These are phyloP conservation scores for Yarrowia phangngaensis DNA, from an alignment of 805 yeast genomes.

Conservation along the genomic window DNA sequence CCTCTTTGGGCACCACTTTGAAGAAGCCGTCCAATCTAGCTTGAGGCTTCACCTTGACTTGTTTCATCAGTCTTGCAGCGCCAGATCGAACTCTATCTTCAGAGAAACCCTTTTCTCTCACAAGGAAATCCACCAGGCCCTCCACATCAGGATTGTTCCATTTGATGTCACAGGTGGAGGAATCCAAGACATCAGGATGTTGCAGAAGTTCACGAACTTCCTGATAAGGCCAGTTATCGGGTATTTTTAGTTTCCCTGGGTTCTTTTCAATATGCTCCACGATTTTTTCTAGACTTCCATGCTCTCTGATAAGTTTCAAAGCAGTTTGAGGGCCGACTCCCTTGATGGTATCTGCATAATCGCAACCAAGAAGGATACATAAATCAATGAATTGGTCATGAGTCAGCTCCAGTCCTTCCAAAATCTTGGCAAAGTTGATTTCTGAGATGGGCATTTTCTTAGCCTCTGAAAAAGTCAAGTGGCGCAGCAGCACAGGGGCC, in stretches of 20 bases:
- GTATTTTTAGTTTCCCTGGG: conserved; percentile 68
- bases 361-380: conserved; percentile 93
- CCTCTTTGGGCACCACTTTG: conserved; percentile 53
- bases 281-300: conserved; percentile 73
- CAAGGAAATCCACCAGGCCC: conserved; percentile 78
- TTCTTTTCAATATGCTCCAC: conserved; percentile 54
- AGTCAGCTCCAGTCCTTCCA: conserved; percentile 74
- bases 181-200: conserved; percentile 71
- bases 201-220: conserved; percentile 82
- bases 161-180: conserved; percentile 62
- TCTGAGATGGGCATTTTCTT: conserved; percentile 90
- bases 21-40: conserved; percentile 92
- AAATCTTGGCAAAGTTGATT: conserved; percentile 59
- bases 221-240: conserved; percentile 90
- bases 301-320: conserved; percentile 78
- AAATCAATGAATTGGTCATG: conserved; percentile 76
- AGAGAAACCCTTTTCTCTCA: conserved; percentile 80
- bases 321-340: conserved; percentile 98
- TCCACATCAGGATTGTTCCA: conserved; percentile 89
- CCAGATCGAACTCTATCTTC: conserved; percentile 90
- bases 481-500: conserved; percentile 78
- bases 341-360: conserved; percentile 89
- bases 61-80: conserved; percentile 78
- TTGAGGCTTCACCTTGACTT: conserved; percentile 78
- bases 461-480: conserved; percentile 90